A percentile compares a stretch with the other conserved stretches of the same genome.
phyloP scores from a whole-genome alignment of 345 rosid species.

The Boechera divaricarpa region DNA sequence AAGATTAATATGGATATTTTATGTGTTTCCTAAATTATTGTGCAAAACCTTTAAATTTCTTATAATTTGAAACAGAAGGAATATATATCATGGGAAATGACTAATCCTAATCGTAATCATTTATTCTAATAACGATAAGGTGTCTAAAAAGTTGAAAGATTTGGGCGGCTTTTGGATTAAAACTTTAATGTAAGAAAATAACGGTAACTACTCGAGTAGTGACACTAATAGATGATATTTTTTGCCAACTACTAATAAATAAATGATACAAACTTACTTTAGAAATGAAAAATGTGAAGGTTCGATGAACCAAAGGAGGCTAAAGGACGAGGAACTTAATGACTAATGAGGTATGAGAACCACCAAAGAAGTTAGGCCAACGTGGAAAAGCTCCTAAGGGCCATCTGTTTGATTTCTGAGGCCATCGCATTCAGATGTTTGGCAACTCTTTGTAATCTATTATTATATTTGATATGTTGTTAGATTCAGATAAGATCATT shows the following conservation, averaged over 20 bases:
- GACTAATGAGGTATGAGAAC: slow-evolving; percentile 20
- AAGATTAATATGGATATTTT: too few species aligned
- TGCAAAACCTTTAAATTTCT: too few species aligned
- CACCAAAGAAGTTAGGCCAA: slow-evolving; percentile 24
- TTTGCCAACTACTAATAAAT: slow-evolving; percentile 18
- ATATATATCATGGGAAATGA: slow-evolving; percentile 23
- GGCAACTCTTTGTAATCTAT: not conserved
- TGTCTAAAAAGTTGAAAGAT: not conserved
- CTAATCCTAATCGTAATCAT: slow-evolving; percentile 15
- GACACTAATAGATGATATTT: not conserved
- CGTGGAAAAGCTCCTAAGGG: slow-evolving; percentile 36
- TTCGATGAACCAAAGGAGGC: slow-evolving; percentile 41
- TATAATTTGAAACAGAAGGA: too few species aligned
- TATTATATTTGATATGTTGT: not conserved
- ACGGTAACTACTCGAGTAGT: slow-evolving; percentile 7
- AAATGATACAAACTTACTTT: not conserved
- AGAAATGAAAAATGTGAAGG: slow-evolving; percentile 21
- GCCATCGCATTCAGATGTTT: slow-evolving; percentile 34
- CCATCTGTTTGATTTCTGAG: slow-evolving; percentile 26
- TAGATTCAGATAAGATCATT: slow-evolving; percentile 6
- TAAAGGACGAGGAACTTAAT: slow-evolving; percentile 26
- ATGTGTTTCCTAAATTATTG: too few species aligned
- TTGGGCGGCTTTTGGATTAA: slow-evolving; percentile 7
- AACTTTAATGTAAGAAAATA: not conserved
- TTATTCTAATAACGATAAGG: not conserved